Evolutionary conservation across 2,329 filamentous ascomycete species (phyloP).

Genomic region (Calonectria hawksworthii): DNA sequence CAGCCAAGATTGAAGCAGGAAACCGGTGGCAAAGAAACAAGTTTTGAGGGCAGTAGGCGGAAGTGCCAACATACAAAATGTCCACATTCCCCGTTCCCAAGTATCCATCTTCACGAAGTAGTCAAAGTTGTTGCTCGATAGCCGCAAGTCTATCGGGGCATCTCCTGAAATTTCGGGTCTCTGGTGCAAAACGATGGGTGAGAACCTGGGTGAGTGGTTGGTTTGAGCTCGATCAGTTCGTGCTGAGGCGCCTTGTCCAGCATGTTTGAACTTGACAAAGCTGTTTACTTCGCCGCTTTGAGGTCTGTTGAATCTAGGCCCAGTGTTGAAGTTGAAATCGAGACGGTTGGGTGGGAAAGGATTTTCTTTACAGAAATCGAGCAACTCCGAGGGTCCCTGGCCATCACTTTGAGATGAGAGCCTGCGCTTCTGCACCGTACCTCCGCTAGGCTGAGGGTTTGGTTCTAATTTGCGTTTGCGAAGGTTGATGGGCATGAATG

Average conservation of each 20-base stretch:
- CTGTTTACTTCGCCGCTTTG: background rate
- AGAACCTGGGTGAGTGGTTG: background rate
- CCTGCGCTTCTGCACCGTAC: background rate
- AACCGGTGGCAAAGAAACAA: background rate
- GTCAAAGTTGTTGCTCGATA: background rate
- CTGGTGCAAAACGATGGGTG: background rate
- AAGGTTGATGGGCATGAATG: background rate
- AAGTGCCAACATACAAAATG: background rate
- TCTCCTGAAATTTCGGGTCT: background rate
- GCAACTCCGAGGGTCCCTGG: too few species aligned
- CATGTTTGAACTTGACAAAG: background rate
- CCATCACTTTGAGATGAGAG: background rate
- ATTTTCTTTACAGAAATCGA: background rate
- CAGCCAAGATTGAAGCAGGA: too few species aligned
- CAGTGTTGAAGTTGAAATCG: background rate
- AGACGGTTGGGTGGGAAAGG: background rate
- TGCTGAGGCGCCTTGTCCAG: background rate
- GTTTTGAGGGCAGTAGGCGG: too few species aligned
- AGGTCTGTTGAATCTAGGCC: background rate
- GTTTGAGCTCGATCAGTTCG: background rate
- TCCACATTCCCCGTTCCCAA: constrained; percentile 1
- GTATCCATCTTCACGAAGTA: background rate
- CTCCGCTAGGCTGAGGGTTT: background rate
- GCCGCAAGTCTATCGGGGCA: background rate
- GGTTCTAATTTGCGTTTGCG: background rate